These are phyloP conservation scores for Suhomyces xylopsoci DNA, from an alignment of 805 yeast genomes.

Conservation along the genomic window DNA sequence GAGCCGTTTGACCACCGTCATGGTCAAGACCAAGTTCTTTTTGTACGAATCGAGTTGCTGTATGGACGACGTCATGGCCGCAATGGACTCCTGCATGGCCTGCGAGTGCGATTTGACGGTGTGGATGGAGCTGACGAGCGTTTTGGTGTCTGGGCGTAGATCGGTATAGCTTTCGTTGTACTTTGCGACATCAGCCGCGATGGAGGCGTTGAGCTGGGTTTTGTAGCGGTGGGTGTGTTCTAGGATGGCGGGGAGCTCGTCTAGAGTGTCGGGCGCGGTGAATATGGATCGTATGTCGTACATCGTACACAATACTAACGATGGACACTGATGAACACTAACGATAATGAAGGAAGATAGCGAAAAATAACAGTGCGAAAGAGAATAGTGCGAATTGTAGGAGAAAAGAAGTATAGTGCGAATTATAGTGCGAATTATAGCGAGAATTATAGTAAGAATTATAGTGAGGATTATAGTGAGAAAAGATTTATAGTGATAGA, in stretches of 20 bases:
- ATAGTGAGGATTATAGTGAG: no score
- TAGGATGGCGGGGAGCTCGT: constrained; percentile 49
- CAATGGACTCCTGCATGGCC: constrained; percentile 59
- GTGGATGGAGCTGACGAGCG: constrained; percentile 44
- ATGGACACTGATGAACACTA: no score
- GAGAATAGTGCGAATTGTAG: no score
- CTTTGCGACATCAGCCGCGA: constrained; percentile 34
- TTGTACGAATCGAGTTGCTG: constrained; percentile 78
- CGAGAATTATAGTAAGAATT: no score
- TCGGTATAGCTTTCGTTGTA: constrained; percentile 34
- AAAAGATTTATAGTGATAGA: no score
- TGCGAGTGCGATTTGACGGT: constrained; percentile 48
- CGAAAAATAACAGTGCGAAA: no score
- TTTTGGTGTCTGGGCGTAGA: constrained; percentile 32
- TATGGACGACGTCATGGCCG: constrained; percentile 71
- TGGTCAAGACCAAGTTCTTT: constrained; percentile 74
- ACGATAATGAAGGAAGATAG: no score
- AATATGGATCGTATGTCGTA: constrained; percentile 5
- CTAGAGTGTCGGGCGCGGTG: constrained; percentile 46
- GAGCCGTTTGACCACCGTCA: constrained; percentile 81
- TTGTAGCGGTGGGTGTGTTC: constrained; percentile 52
- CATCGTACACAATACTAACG: no score
- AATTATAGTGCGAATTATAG: no score
- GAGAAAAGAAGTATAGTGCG: no score
- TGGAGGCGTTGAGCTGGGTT: constrained; percentile 43